Evolutionary conservation across 1,139 yeast genomes (phyloP), one percentile per base, ranked within the genome.

Genomic region (Blastobotrys ciferrii): DNA sequence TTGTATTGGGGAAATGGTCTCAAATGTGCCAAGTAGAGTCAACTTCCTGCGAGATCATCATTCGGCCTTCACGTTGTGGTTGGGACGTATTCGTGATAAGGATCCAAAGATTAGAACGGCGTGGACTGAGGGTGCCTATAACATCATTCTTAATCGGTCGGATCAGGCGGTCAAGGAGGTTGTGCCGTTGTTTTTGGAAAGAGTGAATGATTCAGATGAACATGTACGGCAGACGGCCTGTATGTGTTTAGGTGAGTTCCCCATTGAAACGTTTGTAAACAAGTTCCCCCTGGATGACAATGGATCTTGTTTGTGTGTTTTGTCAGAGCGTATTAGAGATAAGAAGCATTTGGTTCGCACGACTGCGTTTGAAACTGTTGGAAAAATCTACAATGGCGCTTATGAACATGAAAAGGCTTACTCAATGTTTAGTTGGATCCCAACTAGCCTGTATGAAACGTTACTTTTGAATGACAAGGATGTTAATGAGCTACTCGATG

Each of bases 201-300:
- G 92, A 37, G 70, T 89, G 19, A 73, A 85, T 39, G 97, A 91
- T 65, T 71, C 82, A 0, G 91, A 87, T 58, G 94, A 85, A 53
- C 76, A 73, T 44, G 95, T 87, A 1, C 74, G 97, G 54, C 70
- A 79, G 28, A 69, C 76, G 1, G 81, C 95, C 0, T 80, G 89
- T 54, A 62, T 63, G 36, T 68, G 80, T 2, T 49, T 68, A 5
- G 63, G 71, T 69, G 41, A 65, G 63, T 32, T 60, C 69, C 4
- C 69, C 79, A 50, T 69, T 80, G 49, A 67, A 64, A 40, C 74
- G 68, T 46, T 58, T n/a, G 48, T 49, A 6, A 41, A 45, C 14
- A 52, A 52, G 15, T 49, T 53, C 42, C 42, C 45, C 17, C 32
- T 48, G 13, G 45, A 48, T 40, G 67, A 70, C 17, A 64, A 76